phyloP scores from a whole-genome alignment of 371 early-diverging fungal genomes.

The Mucor piriformis region DNA sequence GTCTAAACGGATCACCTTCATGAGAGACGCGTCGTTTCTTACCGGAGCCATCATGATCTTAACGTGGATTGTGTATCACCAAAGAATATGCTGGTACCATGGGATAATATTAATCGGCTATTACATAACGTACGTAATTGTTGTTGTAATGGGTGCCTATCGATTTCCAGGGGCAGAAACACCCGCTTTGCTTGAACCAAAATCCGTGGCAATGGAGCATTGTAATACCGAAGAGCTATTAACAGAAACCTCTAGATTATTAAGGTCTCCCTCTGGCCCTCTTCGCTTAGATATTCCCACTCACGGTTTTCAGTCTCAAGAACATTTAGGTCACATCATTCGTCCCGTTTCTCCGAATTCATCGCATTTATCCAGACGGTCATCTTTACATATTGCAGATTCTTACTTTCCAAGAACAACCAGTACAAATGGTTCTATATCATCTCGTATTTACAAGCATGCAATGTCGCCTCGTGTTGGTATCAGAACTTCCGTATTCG shows the following conservation, averaged over 20 bases:
- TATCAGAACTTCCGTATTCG: constrained; percentile 46
- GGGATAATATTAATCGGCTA: constrained; percentile 55
- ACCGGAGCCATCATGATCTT: constrained; percentile 65
- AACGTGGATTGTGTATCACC: constrained; percentile 64
- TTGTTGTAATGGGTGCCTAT: constrained; percentile 52
- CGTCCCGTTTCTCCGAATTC: constrained; percentile 46
- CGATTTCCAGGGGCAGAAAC: constrained; percentile 34
- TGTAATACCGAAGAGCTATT: constrained; percentile 29
- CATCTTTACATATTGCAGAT: constrained; percentile 35
- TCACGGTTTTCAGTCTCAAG: constrained; percentile 37
- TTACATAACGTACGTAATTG: constrained; percentile 59
- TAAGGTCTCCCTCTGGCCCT: constrained; percentile 19
- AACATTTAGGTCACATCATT: constrained; percentile 49
- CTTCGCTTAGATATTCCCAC: constrained; percentile 34
- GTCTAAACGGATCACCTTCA: constrained; percentile 65
- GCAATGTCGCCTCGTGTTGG: constrained; percentile 50
- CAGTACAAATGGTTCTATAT: constrained; percentile 43
- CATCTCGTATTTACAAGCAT: constrained; percentile 35
- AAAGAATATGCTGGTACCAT: constrained; percentile 64
- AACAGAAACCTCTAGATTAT: constrained; percentile 32
- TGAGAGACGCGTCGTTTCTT: constrained; percentile 76
- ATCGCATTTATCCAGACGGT: constrained; percentile 27
- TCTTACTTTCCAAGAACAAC: constrained; percentile 36
- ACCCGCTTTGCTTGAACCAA: constrained; percentile 31
- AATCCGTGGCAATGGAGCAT: constrained; percentile 21